Evolutionary conservation across 257 asterid species (phyloP).

Genomic region (Solanum etuberosum): DNA sequence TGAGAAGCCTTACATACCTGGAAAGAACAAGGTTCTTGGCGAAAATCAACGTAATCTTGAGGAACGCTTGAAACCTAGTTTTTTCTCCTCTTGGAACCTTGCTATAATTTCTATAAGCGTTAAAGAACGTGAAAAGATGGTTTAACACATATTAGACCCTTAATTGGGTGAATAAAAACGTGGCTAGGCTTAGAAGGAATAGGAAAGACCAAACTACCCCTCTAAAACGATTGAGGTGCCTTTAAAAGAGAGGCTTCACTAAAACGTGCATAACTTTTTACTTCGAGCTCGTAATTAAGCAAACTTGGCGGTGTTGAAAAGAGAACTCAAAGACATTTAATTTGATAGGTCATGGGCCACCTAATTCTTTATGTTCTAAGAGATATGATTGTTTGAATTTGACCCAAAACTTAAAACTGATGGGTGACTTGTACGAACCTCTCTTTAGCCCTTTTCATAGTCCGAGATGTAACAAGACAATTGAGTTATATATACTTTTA

Average conservation of each 20-base stretch:
- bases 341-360: not conserved
- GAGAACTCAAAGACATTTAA: not conserved
- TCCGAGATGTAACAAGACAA: no score
- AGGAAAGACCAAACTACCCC: not conserved
- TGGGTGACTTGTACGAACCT: no score
- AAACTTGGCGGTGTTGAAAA: not conserved
- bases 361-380: not conserved
- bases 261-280: not conserved
- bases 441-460: no score
- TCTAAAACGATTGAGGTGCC: not conserved
- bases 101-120: not conserved
- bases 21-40: not conserved
- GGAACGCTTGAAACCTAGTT: no score
- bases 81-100: no score
- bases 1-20: not conserved
- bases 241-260: not conserved
- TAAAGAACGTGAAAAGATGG: no score
- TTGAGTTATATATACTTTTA: no score
- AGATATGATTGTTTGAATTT: no score
- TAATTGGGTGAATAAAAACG: not conserved
- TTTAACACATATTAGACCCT: not conserved
- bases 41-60: not conserved
- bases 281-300: not conserved
- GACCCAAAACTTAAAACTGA: no score
- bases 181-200: not conserved